Base-by-base conservation (phyloP, 345 rosid species). In the Brassica incana region DNA sequence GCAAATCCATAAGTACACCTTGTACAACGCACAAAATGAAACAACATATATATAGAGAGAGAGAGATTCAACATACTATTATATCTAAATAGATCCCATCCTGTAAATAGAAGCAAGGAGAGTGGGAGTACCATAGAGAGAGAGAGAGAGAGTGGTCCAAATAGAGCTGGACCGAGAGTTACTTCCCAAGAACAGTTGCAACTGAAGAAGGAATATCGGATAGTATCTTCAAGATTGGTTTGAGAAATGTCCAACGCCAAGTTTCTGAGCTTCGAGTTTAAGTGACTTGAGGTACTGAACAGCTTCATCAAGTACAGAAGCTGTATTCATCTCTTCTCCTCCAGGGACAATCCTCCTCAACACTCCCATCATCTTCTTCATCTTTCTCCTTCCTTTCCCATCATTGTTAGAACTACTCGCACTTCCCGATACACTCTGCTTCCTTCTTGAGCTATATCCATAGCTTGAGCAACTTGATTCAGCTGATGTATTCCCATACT, bases 261-360 rank as follows among this genome's bases (percentile, higher is more conserved):
- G 90, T 86, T 91, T 87, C 81, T 89, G 90, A 2, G 85, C 95
- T 85, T 91, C 95, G 52, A 89, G 82, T 78, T 90, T 89, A 71
- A 93, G 92, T 76, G 95, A 86, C 82, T 93, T 91, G 63, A 93
- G 93, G 77, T 93, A 90, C 72, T 75, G 85, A 74, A 93, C 95
- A 68, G 97, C 95, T 89, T 91, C 98, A 78, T 93, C 97, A 4
- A 93, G 81, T 66, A 91, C 88, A 63, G 77, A 78, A 16, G 79
- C 92, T 54, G 91, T 88, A 77, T 87, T 90, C 97, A 93, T 87
- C 72, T 85, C 81, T 60, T 90, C 89, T 18, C 91, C 90, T 40
- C 91, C 97, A 0, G 95, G 98, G 23, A 93, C 88, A 15, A 93
- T 89, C 65, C 86, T 89, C 58, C 88, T 88, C 82, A 93, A 81